Evolutionary conservation across 495 filamentous ascomycete species (phyloP), one percentile per base, ranked within the genome.

Genomic region (Thermochaetoides thermophila): DNA sequence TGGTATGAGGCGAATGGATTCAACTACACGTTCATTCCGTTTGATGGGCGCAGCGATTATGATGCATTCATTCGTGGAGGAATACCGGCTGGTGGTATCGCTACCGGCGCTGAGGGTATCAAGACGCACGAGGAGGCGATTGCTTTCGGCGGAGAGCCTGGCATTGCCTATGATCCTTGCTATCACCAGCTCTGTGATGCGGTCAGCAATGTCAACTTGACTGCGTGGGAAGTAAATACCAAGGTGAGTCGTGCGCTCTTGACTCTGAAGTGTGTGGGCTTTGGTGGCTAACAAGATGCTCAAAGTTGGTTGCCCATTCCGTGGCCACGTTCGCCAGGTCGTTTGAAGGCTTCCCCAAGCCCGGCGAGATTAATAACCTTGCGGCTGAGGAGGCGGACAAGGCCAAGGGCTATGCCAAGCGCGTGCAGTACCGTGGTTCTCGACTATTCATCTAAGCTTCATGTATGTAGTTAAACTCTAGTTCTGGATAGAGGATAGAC

Each of bases 101-200:
- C 74, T 2, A 71, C 81, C 25, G 80, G 70, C 7, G 70, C 63
- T 2, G 65, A 77, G 36, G 65, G 71, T 31, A 57, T 73, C 26
- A 69, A 71, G 57, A 68, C 60, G 1, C 53, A 61, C 17, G 54
- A 65, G 36, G 64, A 71, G 35, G 60, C 50, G 24, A 37, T 31
- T 15, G 53, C 64, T 50, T 72, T 71, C 45, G 70, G 69, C 18
- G 68, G 68, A 4, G 55, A 51, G 39, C 60, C 57, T 8, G 69
- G 69, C 1, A 50, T 57, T 13, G 63, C 60, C 55, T 68, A 60
- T 39, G 68, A 73, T 43, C 55, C 58, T 17, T 70, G 66, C 49
- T 73, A 73, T 34, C 69, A 73, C 37, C 58, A 66, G 46, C 43
- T 69, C 5, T 69, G 69, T 36, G 69, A 73, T 41, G 48, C 59